Base-by-base conservation (phyloP, 2,329 filamentous ascomycete genomes). In the Westerdykella sp. region DNA sequence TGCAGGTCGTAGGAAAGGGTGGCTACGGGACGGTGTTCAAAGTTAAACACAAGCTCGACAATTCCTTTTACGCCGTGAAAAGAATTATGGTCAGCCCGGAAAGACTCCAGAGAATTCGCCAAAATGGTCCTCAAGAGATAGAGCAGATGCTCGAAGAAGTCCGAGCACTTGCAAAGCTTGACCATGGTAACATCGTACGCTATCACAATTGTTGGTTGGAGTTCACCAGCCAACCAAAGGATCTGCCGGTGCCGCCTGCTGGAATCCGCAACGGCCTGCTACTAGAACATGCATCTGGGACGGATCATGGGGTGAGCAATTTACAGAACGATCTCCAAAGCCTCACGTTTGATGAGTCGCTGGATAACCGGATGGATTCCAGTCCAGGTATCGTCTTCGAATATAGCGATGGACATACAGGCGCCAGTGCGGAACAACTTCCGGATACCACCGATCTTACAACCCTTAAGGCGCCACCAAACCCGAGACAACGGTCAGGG, bases 141-240 rank as follows among this genome's bases (percentile, higher is more conserved):
- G 77, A 80, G 52, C 70, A 65, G 39, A 71, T 83, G 25, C 68
- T 83, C 42, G 73, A 73, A 43, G 81, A 84, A 60, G 74, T 84
- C 7, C 72, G 79, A 38, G 80, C 79, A 1, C 67, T 85, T 36
- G 81, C 81, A 37, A 70, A 72, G 21, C 67, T 84, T 13, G 77
- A 84, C 37, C 81, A 85, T 59, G 72, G 72, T 5, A 83, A 85
- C 55, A 76, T 85, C 43, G 81, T 85, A 30, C 73, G 81, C 18
- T 85, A 85, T 53, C 79, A 79, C 55, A 74, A 75, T 40, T 77
- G 77, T 12, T 85, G 82, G 82, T 69, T 83, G 12, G 82, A 85
- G 30, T 71, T 60, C 39, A 53, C 55, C 0, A 49, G 56, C 3
- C 39, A 47, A 22, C 38, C 54, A 10, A 51, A 36, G 9, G 54